Evolutionary conservation across 2,329 filamentous ascomycete genomes (phyloP).

Genomic region (Ambrosiella xylebori): DNA sequence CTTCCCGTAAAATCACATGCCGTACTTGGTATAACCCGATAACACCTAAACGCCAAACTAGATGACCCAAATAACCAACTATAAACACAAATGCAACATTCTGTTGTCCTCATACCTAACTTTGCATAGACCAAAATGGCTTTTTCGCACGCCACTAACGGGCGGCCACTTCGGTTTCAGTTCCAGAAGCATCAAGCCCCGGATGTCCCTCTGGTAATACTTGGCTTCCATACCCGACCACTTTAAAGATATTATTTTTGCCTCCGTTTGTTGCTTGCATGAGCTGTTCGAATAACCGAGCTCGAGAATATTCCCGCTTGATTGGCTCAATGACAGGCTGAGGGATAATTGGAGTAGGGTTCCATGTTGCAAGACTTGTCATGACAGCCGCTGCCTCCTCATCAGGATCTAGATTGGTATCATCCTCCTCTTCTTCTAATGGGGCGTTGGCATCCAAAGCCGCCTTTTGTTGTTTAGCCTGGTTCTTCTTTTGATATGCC

Average conservation of each 20-base stretch:
- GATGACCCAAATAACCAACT: too few relatives aligned
- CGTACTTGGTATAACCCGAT: too few relatives aligned
- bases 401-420: slow-evolving; percentile 74
- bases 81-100: too few relatives aligned
- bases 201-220: slow-evolving; percentile 33
- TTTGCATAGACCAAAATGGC: too few relatives aligned
- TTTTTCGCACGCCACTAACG: too few relatives aligned
- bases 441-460: slow-evolving; percentile 89
- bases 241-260: slow-evolving; percentile 46
- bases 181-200: slow-evolving; percentile 17
- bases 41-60: too few relatives aligned
- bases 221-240: slow-evolving; percentile 39
- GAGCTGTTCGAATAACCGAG: slow-evolving; percentile 47
- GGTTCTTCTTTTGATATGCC: slow-evolving; percentile 92
- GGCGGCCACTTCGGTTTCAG: slow-evolving; percentile 30
- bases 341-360: slow-evolving; percentile 59
- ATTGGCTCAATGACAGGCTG: slow-evolving; percentile 45
- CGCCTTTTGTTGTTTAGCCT: slow-evolving; percentile 93
- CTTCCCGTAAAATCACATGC: too few relatives aligned
- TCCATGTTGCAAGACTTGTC: slow-evolving; percentile 57
- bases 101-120: too few relatives aligned
- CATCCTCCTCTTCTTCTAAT: slow-evolving; percentile 71
- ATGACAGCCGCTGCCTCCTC: slow-evolving; percentile 87
- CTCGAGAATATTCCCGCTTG: slow-evolving; percentile 43
- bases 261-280: slow-evolving; percentile 49